These are phyloP conservation scores for Microdochium trichocladiopsis DNA, from an alignment of 2,329 filamentous ascomycete species.

Conservation along the genomic window DNA sequence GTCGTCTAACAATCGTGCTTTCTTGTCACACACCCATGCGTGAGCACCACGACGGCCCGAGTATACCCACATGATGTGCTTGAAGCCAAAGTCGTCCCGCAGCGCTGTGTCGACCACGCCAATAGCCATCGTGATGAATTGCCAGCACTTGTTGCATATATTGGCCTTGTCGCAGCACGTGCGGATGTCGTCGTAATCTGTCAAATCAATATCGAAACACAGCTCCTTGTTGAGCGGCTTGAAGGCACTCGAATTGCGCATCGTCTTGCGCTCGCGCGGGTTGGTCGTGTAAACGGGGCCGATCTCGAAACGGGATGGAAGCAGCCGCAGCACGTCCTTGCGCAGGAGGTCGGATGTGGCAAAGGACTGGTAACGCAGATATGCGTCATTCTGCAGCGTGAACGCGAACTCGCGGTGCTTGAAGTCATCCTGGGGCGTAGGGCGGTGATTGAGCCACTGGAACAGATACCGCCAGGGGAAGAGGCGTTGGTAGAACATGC, in stretches of 20 bases:
- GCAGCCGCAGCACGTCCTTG: conserved; percentile 82
- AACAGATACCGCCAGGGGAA: conserved; percentile 94
- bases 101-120: conserved; percentile 84
- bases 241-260: conserved; percentile 76
- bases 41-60: conserved; percentile 93
- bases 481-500: conserved; percentile 89
- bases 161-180: conserved; percentile 92
- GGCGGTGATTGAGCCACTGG: conserved; percentile 95
- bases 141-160: conserved; percentile 92
- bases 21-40: conserved; percentile 95
- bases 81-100: conserved; percentile 91
- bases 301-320: conserved; percentile 95
- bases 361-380: conserved; percentile 80
- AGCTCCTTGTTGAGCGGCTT: conserved; percentile 86
- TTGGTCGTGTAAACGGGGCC: conserved; percentile 95
- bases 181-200: conserved; percentile 94
- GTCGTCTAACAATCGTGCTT: conserved; percentile 78
- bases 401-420: conserved; percentile 93
- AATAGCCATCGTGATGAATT: conserved; percentile 96
- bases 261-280: conserved; percentile 83
- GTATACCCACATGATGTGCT: conserved; percentile 97
- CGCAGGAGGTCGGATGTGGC: conserved; percentile 59
- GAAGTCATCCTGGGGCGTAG: conserved; percentile 81
- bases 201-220: conserved; percentile 99
- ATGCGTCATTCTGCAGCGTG: conserved; percentile 85